Evolutionary conservation across 2,329 filamentous ascomycete genomes (phyloP), one percentile per base, ranked within the genome.

Genomic region (Aspergillus thermomutatus): DNA sequence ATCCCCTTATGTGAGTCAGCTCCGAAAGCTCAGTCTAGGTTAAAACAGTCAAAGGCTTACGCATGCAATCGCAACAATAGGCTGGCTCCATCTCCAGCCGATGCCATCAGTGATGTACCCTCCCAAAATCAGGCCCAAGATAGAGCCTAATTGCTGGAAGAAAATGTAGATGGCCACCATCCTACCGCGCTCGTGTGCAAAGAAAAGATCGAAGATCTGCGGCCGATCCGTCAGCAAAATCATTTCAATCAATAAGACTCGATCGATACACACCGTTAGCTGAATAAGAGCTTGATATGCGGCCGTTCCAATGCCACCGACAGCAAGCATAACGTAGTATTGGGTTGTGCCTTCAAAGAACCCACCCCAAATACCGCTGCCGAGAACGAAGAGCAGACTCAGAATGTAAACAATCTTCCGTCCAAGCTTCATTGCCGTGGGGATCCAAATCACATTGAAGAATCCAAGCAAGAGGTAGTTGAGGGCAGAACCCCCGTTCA

Each of bases 381-480:
- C 62, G 1, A 69, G 58, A 26, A 71, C 69, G 8, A 75, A 65
- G 3, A 70, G 49, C 31, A 72, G 65, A 25, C 69, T 75, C 6
- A 69, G 45, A 4, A 77, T 67, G 41, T 72, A 73, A 14, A 76
- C 70, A 21, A 74, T 65, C 48, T 69, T 68, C 7, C 71, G 68
- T 7, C 71, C 71, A 14, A 69, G 55, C 34, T 70, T 73, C 64
- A 70, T 72, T 0, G 69, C 71, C 1, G 68, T 68, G 1, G 67
- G 67, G 7, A 70, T 68, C 66, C 72, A 77, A 55, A 75, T 72
- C 31, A 77, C 71, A 47, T 77, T 77, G 60, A 74, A 69, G 47
- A 77, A 74, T 4, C 73, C 74, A 23, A 77, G 61, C 6, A 77
- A 67, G 2, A 77, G 67, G 51, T 77, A 77, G 52, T 76, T 76